Evolutionary conservation across 169 alveolate genomes (phyloP).

Genomic region (Plasmodium blacklocki): DNA sequence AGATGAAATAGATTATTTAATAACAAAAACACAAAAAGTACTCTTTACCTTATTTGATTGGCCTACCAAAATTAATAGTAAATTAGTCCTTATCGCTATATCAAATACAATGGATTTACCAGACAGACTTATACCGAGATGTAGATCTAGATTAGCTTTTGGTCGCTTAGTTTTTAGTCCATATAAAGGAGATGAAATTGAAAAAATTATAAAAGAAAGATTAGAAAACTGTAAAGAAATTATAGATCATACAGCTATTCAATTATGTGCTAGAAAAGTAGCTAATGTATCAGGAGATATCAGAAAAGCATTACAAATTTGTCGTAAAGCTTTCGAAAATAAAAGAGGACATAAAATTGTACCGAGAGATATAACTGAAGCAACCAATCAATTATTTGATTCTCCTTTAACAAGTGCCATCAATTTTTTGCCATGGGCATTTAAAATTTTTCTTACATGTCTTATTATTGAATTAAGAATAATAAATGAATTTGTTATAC

Average conservation of each 20-base stretch:
- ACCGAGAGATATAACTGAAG: constrained; percentile 82
- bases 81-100: constrained; percentile 87
- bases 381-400: constrained; percentile 81
- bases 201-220: constrained; percentile 79
- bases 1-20: constrained; percentile 87
- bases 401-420: constrained; percentile 81
- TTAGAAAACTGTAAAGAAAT: constrained; percentile 56
- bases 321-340: constrained; percentile 81
- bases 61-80: constrained; percentile 87
- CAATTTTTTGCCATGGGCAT: constrained; percentile 78
- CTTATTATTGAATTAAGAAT: constrained; percentile 79
- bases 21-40: constrained; percentile 86
- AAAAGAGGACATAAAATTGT: constrained; percentile 78
- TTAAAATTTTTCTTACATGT: constrained; percentile 80
- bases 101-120: constrained; percentile 91
- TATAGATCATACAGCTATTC: constrained; percentile 81
- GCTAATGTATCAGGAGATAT: constrained; percentile 88
- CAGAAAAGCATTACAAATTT: constrained; percentile 87
- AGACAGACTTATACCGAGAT: constrained; percentile 84
- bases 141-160: constrained; percentile 86
- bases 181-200: constrained; percentile 87
- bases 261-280: constrained; percentile 88
- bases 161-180: constrained; percentile 88
- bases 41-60: constrained; percentile 90
- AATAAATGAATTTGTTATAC: constrained; percentile 80